Percentiles rank a stretch among this genome's conserved stretches.
phyloP scores from a whole-genome alignment of 441 rosid species.

The Bruguiera hainesii region DNA sequence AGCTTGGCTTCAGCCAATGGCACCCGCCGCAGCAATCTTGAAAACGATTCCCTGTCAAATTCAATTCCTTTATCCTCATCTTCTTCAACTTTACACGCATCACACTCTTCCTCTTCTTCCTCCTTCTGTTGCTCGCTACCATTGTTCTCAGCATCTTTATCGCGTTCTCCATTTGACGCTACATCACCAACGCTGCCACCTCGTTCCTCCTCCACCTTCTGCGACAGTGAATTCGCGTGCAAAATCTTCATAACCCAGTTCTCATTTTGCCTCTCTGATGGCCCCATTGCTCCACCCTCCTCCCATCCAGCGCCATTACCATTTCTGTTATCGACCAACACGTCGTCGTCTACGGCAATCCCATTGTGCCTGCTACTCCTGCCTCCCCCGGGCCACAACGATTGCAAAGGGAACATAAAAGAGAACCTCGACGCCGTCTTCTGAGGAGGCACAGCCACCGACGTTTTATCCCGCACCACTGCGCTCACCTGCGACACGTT shows the following conservation, averaged over 20 bases:
- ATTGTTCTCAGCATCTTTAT: not conserved
- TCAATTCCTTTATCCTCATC: slow-evolving; percentile 31
- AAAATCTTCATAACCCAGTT: slow-evolving; percentile 90
- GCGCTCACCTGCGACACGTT: slow-evolving; percentile 45
- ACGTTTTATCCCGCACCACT: slow-evolving; percentile 38
- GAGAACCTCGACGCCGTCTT: slow-evolving; percentile 57
- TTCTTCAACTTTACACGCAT: slow-evolving; percentile 45
- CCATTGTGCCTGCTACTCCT: slow-evolving; percentile 42
- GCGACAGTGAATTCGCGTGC: slow-evolving; percentile 64
- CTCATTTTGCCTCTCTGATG: slow-evolving; percentile 35
- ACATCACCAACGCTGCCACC: slow-evolving; percentile 10
- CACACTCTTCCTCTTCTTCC: slow-evolving; percentile 45
- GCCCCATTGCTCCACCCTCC: slow-evolving; percentile 16
- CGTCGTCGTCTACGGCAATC: slow-evolving; percentile 55
- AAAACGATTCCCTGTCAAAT: slow-evolving; percentile 68
- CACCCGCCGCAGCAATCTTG: slow-evolving; percentile 58
- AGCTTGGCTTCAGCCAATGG: slow-evolving; percentile 67
- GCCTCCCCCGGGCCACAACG: slow-evolving; percentile 59
- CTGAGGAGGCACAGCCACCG: slow-evolving; percentile 34
- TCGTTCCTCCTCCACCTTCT: slow-evolving; percentile 27
- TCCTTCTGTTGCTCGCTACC: slow-evolving; percentile 6
- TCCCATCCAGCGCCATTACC: slow-evolving; percentile 24
- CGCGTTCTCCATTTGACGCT: slow-evolving; percentile 13
- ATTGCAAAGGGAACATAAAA: slow-evolving; percentile 55
- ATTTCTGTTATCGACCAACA: slow-evolving; percentile 34